phyloP scores from a whole-genome alignment of 768 basidiomycete genomes.

The Lactarius quietus region DNA sequence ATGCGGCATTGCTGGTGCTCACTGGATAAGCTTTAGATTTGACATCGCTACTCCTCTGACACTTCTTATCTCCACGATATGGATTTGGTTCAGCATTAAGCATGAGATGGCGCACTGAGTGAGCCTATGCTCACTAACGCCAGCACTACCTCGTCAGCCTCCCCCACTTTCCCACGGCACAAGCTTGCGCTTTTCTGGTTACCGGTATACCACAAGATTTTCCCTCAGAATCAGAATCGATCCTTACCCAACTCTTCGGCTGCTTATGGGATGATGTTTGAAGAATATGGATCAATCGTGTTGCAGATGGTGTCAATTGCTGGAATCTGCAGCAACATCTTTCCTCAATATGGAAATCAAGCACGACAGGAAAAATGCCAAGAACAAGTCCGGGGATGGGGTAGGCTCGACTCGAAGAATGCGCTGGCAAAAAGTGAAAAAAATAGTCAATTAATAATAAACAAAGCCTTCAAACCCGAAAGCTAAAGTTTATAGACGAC shows the following conservation, averaged over 20 bases:
- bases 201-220: constrained; percentile 83
- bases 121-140: constrained; percentile 72
- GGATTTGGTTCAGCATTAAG: constrained; percentile 81
- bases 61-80: constrained; percentile 46
- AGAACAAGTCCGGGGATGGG: constrained; percentile 40
- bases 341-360: constrained; percentile 76
- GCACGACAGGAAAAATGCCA: constrained; percentile 49
- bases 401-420: background rate
- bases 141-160: constrained; percentile 79
- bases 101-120: constrained; percentile 74
- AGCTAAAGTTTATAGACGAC: too few relatives aligned
- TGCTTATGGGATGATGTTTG: constrained; percentile 87
- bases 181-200: constrained; percentile 87
- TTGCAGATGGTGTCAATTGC: constrained; percentile 65
- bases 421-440: too few relatives aligned
- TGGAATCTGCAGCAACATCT: constrained; percentile 82
- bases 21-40: constrained; percentile 47
- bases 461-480: too few relatives aligned
- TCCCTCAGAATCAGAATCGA: constrained; percentile 65
- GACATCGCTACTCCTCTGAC: background rate
- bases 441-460: too few relatives aligned
- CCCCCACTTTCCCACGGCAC: constrained; percentile 68
- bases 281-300: constrained; percentile 88
- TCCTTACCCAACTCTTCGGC: constrained; percentile 66
- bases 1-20: constrained; percentile 74